Evolutionary conservation across 371 early-diverging fungal species (phyloP).

Genomic region (Rhizomucor pusillus): DNA sequence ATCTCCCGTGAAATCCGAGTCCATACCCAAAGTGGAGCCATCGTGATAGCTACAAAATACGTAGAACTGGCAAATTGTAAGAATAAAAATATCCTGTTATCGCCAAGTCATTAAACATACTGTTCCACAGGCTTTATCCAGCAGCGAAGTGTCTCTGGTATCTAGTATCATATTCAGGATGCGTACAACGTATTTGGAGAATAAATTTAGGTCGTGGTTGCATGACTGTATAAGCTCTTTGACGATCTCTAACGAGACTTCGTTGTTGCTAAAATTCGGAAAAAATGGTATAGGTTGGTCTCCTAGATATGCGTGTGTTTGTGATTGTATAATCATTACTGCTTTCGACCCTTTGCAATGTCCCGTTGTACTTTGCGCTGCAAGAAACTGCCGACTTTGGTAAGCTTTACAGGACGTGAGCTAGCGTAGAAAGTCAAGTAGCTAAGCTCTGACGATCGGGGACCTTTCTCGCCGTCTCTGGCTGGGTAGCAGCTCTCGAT

Average conservation of each 20-base stretch:
- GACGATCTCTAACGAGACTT: conserved; percentile 62
- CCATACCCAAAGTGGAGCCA: conserved; percentile 67
- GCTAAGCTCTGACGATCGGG: conserved; percentile 81
- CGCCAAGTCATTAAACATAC: conserved; percentile 24
- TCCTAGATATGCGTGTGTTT: neutral
- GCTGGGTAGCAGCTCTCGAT: conserved; percentile 87
- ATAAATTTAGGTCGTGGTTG: conserved; percentile 73
- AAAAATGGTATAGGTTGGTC: neutral
- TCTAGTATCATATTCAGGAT: conserved; percentile 53
- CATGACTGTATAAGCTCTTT: conserved; percentile 72
- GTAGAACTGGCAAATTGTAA: conserved; percentile 45
- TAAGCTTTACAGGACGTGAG: conserved; percentile 85
- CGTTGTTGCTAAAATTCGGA: conserved; percentile 25
- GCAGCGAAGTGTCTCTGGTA: conserved; percentile 52
- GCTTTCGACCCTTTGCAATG: conserved; percentile 56
- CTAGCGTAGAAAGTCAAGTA: conserved; percentile 87
- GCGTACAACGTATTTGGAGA: conserved; percentile 67
- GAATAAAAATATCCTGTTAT: neutral
- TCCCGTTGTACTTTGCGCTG: conserved; percentile 69
- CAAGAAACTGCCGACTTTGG: conserved; percentile 85
- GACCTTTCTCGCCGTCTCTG: conserved; percentile 69
- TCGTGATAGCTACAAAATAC: conserved; percentile 63
- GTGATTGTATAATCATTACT: conserved; percentile 30
- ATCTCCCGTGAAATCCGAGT: conserved; percentile 60
- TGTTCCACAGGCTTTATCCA: conserved; percentile 52